phyloP scores from a whole-genome alignment of 1,284 basidiomycete species.

The Psilocybe mexicana region DNA sequence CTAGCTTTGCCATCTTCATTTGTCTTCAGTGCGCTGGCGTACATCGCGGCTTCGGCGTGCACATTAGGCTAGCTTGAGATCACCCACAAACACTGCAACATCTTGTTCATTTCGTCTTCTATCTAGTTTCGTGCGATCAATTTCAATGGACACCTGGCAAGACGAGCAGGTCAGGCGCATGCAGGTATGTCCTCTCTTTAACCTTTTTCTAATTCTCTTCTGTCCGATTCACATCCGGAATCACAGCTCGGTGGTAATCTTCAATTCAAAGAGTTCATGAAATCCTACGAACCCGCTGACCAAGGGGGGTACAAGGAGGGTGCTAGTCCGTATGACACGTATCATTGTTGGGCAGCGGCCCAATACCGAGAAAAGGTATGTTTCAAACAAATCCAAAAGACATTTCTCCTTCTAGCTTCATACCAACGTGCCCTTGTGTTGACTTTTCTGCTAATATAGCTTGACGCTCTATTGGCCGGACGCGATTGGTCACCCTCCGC shows the following conservation, averaged over 20 bases:
- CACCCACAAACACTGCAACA: constrained; percentile 4
- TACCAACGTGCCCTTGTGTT: constrained; percentile 16
- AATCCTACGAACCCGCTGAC: constrained; percentile 68
- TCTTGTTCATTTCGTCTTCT: constrained; percentile 24
- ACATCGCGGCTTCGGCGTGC: constrained; percentile 88
- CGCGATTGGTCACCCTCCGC: constrained; percentile 71
- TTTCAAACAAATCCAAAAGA: constrained; percentile 3
- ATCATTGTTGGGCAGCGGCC: constrained; percentile 89
- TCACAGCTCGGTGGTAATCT: constrained; percentile 81
- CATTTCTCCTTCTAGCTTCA: constrained; percentile 13
- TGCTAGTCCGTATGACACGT: constrained; percentile 76
- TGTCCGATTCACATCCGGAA: constrained; percentile 14
- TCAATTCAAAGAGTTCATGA: constrained; percentile 78
- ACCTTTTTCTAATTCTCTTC: constrained; percentile 9
- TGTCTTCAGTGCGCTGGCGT: constrained; percentile 91
- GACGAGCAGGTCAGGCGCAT: constrained; percentile 88
- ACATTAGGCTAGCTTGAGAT: constrained; percentile 61
- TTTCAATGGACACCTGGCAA: constrained; percentile 97
- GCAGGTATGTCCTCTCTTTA: constrained; percentile 56
- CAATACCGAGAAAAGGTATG: constrained; percentile 90
- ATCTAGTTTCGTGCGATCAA: constrained; percentile 83
- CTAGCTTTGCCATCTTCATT: constrained; percentile 82
- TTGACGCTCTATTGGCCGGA: constrained; percentile 69
- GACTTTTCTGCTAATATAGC: constrained; percentile 40
- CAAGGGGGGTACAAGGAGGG: constrained; percentile 75